Evolutionary conservation across 352 stramenopile species (phyloP).

Genomic region (Globisporangium emineosum): DNA sequence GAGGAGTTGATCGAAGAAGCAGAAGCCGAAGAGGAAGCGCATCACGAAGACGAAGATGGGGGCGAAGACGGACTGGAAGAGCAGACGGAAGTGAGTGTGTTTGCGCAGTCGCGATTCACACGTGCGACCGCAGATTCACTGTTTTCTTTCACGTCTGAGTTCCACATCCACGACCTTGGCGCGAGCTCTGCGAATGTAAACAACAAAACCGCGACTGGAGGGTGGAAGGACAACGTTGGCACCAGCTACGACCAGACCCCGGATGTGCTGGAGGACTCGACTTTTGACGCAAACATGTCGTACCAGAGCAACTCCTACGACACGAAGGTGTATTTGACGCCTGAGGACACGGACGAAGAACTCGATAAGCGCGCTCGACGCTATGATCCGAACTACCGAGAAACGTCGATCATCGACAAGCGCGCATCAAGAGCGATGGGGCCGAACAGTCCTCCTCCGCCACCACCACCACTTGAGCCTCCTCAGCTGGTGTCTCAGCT

Average conservation of each 20-base stretch:
- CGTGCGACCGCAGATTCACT: slow-evolving; percentile 35
- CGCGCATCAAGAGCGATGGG: neutral
- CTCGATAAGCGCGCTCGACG: slow-evolving; percentile 33
- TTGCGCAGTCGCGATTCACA: slow-evolving; percentile 54
- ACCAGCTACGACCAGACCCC: slow-evolving; percentile 7
- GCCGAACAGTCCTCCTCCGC: slow-evolving; percentile 4
- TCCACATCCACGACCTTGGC: slow-evolving; percentile 28
- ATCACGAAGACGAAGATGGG: slow-evolving; percentile 22
- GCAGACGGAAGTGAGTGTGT: slow-evolving; percentile 52
- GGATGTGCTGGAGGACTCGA: slow-evolving; percentile 11
- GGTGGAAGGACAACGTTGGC: slow-evolving; percentile 10
- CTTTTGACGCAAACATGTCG: slow-evolving; percentile 19
- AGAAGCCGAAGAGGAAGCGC: slow-evolving; percentile 12
- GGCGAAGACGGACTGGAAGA: slow-evolving; percentile 41
- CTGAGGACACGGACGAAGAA: slow-evolving; percentile 34
- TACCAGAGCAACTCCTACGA: slow-evolving; percentile 31
- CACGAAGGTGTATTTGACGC: slow-evolving; percentile 25
- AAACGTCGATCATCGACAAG: slow-evolving; percentile 1
- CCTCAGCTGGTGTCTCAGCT: slow-evolving; percentile 5
- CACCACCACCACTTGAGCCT: neutral
- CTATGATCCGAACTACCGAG: slow-evolving; percentile 28
- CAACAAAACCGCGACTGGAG: neutral
- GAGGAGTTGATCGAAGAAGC: slow-evolving; percentile 21
- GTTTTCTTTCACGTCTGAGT: slow-evolving; percentile 21
- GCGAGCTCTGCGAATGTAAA: slow-evolving; percentile 1